phyloP scores from a whole-genome alignment of 2,329 filamentous ascomycete genomes.

The Acrocalymma vagum region DNA sequence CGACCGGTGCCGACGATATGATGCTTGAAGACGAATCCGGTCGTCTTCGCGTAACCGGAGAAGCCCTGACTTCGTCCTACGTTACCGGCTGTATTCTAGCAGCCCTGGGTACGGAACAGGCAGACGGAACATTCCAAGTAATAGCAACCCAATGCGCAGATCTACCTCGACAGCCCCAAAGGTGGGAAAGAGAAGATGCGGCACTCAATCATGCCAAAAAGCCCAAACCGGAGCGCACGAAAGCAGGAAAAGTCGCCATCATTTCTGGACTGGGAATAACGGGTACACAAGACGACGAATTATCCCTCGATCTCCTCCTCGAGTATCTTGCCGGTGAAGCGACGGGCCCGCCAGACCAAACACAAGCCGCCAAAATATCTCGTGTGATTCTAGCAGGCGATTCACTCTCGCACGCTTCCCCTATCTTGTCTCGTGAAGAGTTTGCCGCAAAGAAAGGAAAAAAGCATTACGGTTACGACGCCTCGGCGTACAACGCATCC shows the following conservation, averaged over 20 bases:
- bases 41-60: constrained; percentile 80
- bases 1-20: constrained; percentile 70
- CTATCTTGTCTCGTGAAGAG: constrained; percentile 57
- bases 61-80: constrained; percentile 71
- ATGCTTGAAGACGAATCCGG: constrained; percentile 98
- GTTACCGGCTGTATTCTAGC: constrained; percentile 94
- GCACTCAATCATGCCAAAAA: constrained; percentile 46
- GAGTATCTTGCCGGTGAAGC: constrained; percentile 91
- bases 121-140: constrained; percentile 90
- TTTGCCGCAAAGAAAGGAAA: constrained; percentile 55
- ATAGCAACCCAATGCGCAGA: constrained; percentile 90
- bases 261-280: constrained; percentile 89
- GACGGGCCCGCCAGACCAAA: constrained; percentile 67
- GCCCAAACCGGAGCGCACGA: constrained; percentile 49
- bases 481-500: constrained; percentile 83
- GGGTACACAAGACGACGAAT: constrained; percentile 75
- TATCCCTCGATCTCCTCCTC: constrained; percentile 78
- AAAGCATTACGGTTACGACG: constrained; percentile 97
- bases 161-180: constrained; percentile 79
- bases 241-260: constrained; percentile 79
- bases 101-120: constrained; percentile 93
- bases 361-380: constrained; percentile 72
- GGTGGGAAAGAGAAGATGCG: constrained; percentile 75
- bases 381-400: constrained; percentile 92
- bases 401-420: constrained; percentile 69